These are phyloP conservation scores for Colletotrichum liriopes DNA, from an alignment of 2,329 filamentous ascomycete species.

Conservation along the genomic window DNA sequence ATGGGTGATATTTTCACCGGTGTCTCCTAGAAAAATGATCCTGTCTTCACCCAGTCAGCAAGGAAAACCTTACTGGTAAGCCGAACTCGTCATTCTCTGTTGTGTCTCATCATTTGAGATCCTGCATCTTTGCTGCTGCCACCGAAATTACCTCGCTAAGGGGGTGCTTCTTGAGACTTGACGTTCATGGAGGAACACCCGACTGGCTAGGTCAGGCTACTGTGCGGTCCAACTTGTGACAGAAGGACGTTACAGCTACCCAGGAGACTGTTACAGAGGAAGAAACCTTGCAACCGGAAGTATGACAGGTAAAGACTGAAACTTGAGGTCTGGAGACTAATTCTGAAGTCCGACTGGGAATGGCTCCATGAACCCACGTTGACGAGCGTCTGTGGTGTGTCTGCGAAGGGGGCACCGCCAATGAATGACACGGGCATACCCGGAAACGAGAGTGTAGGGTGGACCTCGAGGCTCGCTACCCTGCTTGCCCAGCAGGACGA, in stretches of 20 bases:
- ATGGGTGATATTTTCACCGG: no score
- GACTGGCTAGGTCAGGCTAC: constrained; percentile 8
- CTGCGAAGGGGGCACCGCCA: constrained; percentile 9
- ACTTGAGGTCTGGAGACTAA: background rate
- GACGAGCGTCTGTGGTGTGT: background rate
- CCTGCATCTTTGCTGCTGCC: constrained; percentile 28
- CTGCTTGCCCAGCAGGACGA: constrained; percentile 23
- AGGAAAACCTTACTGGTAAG: constrained; percentile 31
- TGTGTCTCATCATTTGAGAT: constrained; percentile 2
- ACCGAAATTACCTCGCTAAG: background rate
- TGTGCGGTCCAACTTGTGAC: constrained; percentile 2
- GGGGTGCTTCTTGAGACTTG: constrained; percentile 7
- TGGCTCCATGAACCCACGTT: constrained; percentile 12
- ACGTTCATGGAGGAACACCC: constrained; percentile 18
- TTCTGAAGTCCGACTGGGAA: constrained; percentile 1
- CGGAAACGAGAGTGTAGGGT: constrained; percentile 33
- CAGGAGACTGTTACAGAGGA: background rate
- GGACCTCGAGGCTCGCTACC: constrained; percentile 19
- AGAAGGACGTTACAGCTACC: constrained; percentile 10
- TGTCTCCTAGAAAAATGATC: background rate
- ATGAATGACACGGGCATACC: constrained; percentile 25
- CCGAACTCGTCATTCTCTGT: constrained; percentile 22
- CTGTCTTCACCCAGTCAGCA: constrained; percentile 32
- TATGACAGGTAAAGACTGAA: background rate
- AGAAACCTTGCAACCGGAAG: background rate